A percentile compares a stretch with the other conserved stretches of the same genome.
Evolutionary conservation across 768 basidiomycete species (phyloP).

Genomic region (Agaricus sinodeliciosus): DNA sequence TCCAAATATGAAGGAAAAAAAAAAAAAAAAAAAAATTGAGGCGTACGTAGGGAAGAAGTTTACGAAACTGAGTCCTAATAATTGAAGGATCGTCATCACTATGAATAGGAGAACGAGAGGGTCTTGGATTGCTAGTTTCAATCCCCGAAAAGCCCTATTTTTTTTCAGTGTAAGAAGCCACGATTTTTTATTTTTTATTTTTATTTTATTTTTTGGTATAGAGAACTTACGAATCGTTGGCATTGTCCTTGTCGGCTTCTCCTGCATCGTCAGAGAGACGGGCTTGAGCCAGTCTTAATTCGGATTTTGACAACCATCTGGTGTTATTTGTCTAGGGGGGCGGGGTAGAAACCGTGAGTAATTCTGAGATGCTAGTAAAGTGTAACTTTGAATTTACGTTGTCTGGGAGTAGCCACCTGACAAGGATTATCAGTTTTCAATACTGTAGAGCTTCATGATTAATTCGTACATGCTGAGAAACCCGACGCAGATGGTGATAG

Average conservation of each 20-base stretch:
- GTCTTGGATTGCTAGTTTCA: conserved; percentile 47
- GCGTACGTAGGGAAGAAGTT: conserved; percentile 47
- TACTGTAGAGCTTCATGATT: neutral
- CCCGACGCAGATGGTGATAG: conserved; percentile 53
- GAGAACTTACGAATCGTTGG: conserved; percentile 42
- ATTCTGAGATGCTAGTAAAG: neutral
- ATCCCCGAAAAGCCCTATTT: conserved; percentile 37
- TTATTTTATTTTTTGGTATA: neutral
- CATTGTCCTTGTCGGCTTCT: conserved; percentile 54
- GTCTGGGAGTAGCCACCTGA: conserved; percentile 52
- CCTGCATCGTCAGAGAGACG: conserved; percentile 61
- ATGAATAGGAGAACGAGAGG: conserved; percentile 44
- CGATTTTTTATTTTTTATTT: too few relatives aligned
- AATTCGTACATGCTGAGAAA: conserved; percentile 40
- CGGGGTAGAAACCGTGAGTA: too few relatives aligned
- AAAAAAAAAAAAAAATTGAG: too few relatives aligned
- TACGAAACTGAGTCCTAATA: conserved; percentile 47
- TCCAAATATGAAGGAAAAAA: neutral
- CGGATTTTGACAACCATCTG: conserved; percentile 39
- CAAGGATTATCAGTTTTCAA: neutral
- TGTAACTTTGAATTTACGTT: conserved; percentile 29
- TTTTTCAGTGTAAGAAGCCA: neutral
- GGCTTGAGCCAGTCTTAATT: conserved; percentile 54
- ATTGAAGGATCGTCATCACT: conserved; percentile 37
- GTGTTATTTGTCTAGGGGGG: conserved; percentile 49